Evolutionary conservation across 2,329 filamentous ascomycete species (phyloP).

Genomic region (Xylariaceae sp.): DNA sequence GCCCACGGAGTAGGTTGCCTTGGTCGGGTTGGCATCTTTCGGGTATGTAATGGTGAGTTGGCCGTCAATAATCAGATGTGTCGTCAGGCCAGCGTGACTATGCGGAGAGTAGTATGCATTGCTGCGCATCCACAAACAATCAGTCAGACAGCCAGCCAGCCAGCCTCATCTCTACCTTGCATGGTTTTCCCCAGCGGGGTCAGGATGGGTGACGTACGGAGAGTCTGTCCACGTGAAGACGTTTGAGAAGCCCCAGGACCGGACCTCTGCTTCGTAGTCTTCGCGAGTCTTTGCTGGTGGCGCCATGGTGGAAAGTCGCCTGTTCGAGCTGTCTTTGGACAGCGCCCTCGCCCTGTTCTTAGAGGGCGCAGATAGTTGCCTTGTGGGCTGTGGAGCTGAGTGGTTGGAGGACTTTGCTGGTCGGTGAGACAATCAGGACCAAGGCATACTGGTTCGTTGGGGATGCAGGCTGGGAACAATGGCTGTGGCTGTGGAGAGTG

Average conservation of each 20-base stretch:
- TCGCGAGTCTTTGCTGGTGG: constrained; percentile 45
- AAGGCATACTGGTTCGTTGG: not conserved
- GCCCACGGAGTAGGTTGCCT: constrained; percentile 64
- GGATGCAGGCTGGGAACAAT: constrained; percentile 1
- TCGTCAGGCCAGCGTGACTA: constrained; percentile 67
- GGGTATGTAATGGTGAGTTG: constrained; percentile 72
- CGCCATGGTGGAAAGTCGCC: constrained; percentile 24
- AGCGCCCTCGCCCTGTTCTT: not conserved
- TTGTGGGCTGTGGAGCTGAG: constrained; percentile 11
- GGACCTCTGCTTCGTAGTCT: constrained; percentile 65
- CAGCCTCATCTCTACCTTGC: constrained; percentile 21
- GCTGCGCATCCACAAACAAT: constrained; percentile 46
- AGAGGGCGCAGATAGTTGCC: constrained; percentile 21
- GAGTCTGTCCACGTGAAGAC: constrained; percentile 77
- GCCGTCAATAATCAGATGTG: constrained; percentile 71
- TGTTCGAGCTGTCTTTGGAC: not conserved
- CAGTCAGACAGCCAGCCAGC: constrained; percentile 13
- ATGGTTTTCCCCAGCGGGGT: not conserved
- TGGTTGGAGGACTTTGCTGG: not conserved
- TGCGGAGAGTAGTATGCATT: constrained; percentile 73
- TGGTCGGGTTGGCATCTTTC: constrained; percentile 58
- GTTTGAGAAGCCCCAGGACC: constrained; percentile 70
- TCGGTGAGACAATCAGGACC: constrained; percentile 19
- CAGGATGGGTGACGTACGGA: constrained; percentile 57
- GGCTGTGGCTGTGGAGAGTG: constrained; percentile 16